Base-by-base conservation (phyloP, 2,329 filamentous ascomycete species). In the Apiospora kogelbergensis region DNA sequence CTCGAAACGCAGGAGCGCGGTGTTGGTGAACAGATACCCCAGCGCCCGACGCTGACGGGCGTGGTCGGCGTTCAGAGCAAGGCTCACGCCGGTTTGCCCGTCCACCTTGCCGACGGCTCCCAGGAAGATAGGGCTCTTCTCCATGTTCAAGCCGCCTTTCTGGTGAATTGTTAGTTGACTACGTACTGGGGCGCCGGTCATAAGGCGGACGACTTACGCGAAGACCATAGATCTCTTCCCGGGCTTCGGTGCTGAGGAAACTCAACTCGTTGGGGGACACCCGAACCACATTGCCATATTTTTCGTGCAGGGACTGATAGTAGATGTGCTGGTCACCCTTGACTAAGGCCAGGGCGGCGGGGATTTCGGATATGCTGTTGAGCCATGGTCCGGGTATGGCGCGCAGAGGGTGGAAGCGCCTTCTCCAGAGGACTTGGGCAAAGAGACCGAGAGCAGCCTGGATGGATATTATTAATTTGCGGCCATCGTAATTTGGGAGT, bases 191-290 rank as follows among this genome's bases (percentile, higher is more conserved):
- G 20, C 2, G 15, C 11, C 7, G 15, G 1, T 26, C 9, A 10
- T 0, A 10, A 17, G 6, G 4, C 2, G 40, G 13, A 42, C 4
- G 13, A 67, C 74, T 44, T 69, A 77, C 76, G 9, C 72, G 72
- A 64, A 73, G 66, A 0, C 76, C 73, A 26, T 77, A 77, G 5
- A 77, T 78, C n/a, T 76, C 74, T 22, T 78, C 73, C 65, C 75
- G 74, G 1, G 76, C 76, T n/a, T 73, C 68, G 37, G 72, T 70
- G 13, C 70, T 70, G 64, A 73, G 71, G 65, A 78, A 78, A 63
- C 71, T 75, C n/a, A 78, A 68, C 57, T 78, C 76, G 41, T 76
- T 71, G 1, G 76, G 76, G 17, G 74, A 72, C 1, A 76, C 71
- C 7, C 74, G 70, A 10, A 78, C 74, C 9, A 76, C 76, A 0